Base-by-base conservation (phyloP, 768 basidiomycete species). In the Lentinula lateritia region DNA sequence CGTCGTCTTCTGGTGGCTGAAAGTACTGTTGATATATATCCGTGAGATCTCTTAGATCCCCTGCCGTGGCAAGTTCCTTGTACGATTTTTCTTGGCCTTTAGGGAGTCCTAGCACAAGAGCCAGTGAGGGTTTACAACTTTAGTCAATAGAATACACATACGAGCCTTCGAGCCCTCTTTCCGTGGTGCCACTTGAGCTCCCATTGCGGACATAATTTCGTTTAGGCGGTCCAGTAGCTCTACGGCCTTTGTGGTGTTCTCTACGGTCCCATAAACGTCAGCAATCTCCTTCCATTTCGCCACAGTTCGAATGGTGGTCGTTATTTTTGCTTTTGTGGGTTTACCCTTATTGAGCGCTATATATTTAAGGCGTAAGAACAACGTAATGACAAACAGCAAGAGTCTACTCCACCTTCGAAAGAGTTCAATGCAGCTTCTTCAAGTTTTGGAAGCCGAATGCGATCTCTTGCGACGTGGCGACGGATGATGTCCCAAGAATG, bases 271-370 rank as follows among this genome's bases (percentile, higher is more conserved):
- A 8, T 67, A 43, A 1, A 63, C 10, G 2, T 64, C 52, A 2
- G 62, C 67, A 0, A 63, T n/a, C 6, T 57, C 55, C 35, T 66
- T 67, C 71, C 72, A 73, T 12, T 61, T 58, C 0, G 62, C 48
- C 10, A 71, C 68, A 4, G 61, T 59, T 7, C 43, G n/a, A 15
- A 73, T 68, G 35, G 65, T 66, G 1, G 61, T 3, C 7, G 32
- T 18, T 13, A 73, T 28, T 5, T 63, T 60, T 1, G 45, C 43
- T 36, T 66, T 66, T 6, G 65, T 67, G 1, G 62, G 18, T 5
- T 62, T 61, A 5, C 59, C 62, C 1, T 60, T 9, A 35, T 66
- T 60, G 10, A 72, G 66, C n/a, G 61, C 69, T 69, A 42, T 1
- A 1, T 3, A 23, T 39, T 2, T 2, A 18, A 28, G 46, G 3